Conservation (phyloP, 2,329 filamentous ascomycete species). For the Nemania serpens region DNA sequence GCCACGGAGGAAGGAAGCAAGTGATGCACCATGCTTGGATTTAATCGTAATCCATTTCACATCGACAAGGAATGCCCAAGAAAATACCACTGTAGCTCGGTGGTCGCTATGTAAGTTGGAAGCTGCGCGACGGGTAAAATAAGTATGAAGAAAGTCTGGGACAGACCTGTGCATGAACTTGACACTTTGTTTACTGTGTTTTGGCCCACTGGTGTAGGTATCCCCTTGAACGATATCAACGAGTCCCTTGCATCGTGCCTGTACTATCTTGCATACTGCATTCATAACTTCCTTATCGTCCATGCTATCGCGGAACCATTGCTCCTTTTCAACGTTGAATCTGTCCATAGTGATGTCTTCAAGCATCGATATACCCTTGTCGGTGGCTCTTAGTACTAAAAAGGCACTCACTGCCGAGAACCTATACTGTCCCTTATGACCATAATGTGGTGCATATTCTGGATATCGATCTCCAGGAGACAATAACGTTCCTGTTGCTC, state of each 20-base stretch:
- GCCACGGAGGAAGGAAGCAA: not conserved
- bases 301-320: constrained; percentile 1
- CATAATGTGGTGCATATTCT: not conserved
- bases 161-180: constrained; percentile 11
- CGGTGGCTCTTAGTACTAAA: not conserved
- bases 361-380: not conserved
- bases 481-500: not conserved
- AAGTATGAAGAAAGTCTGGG: constrained; percentile 3
- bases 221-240: not conserved
- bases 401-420: not conserved
- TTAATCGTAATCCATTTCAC: not conserved
- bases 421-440: not conserved
- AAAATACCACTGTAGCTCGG: not conserved
- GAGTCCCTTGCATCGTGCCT: constrained; percentile 1
- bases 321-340: not conserved
- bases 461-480: not conserved
- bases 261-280: not conserved
- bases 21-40: not conserved
- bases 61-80: not conserved
- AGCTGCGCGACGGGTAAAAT: not conserved
- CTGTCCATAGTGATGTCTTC: not conserved
- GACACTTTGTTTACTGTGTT: too few species aligned
- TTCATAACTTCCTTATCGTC: not conserved
- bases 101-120: not conserved
- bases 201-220: too few species aligned